Conservation (phyloP, 73 alveolate species). For the Paramecium octaurelia region DNA sequence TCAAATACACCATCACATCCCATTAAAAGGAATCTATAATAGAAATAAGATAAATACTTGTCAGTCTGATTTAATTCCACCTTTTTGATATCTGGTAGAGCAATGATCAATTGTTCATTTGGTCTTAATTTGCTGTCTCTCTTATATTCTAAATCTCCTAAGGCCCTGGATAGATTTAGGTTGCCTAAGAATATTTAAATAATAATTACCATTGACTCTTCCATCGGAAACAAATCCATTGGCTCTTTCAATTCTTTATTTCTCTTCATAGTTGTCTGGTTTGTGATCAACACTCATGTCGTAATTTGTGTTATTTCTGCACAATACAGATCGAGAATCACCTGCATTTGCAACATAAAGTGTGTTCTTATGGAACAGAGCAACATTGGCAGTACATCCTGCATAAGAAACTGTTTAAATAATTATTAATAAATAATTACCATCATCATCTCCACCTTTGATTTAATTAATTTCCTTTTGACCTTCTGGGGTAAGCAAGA, state of each 20-base stretch:
- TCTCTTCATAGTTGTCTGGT: slow-evolving; percentile 83
- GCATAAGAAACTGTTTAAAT: slow-evolving; percentile 66
- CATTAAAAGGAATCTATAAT: slow-evolving; percentile 41
- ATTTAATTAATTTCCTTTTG: slow-evolving; percentile 59
- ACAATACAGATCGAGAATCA: slow-evolving; percentile 87
- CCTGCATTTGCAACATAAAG: slow-evolving; percentile 93
- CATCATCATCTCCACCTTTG: slow-evolving; percentile 35
- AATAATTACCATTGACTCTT: slow-evolving; percentile 77
- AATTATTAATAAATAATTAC: background rate
- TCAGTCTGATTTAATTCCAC: background rate
- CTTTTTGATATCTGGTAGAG: slow-evolving; percentile 55
- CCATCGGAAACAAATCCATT: slow-evolving; percentile 81
- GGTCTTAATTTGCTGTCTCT: slow-evolving; percentile 18
- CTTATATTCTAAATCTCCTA: slow-evolving; percentile 94
- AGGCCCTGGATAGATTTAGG: slow-evolving; percentile 80
- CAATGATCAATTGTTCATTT: slow-evolving; percentile 53
- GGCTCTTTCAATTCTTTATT: slow-evolving; percentile 79
- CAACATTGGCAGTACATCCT: slow-evolving; percentile 91
- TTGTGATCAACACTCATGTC: slow-evolving; percentile 89
- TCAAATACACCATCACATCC: slow-evolving; percentile 50
- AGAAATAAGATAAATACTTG: background rate
- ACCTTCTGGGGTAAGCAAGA: slow-evolving; percentile 68
- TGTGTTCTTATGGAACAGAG: slow-evolving; percentile 69
- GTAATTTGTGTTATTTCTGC: slow-evolving; percentile 75
- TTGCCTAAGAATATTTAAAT: slow-evolving; percentile 82